These are phyloP conservation scores for Cicer arietinum DNA, from an alignment of 306 rosid species.

Conservation along the genomic window DNA sequence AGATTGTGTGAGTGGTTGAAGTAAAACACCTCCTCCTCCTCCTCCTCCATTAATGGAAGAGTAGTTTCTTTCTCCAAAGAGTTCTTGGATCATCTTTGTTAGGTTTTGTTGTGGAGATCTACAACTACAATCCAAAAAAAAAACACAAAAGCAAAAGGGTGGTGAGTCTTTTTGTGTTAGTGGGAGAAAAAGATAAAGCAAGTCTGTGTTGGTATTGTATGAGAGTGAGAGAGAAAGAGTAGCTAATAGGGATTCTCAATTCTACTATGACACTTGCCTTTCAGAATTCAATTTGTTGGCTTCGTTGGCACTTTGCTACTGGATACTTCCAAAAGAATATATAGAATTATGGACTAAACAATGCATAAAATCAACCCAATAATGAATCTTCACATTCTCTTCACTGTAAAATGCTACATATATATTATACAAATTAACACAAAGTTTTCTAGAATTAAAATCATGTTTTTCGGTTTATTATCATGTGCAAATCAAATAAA, in stretches of 20 bases:
- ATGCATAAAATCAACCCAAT: not conserved
- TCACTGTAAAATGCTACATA: not conserved
- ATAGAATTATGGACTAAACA: slow-evolving; percentile 43
- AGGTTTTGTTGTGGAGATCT: slow-evolving; percentile 63
- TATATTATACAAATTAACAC: too few species aligned
- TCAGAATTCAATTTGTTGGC: slow-evolving; percentile 53
- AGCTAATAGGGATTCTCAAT: slow-evolving; percentile 10
- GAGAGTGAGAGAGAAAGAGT: slow-evolving; percentile 39
- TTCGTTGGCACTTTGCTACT: slow-evolving; percentile 50
- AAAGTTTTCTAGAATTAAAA: too few species aligned
- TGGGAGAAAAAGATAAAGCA: slow-evolving; percentile 69
- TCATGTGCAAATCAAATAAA: too few species aligned
- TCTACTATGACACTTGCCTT: slow-evolving; percentile 52
- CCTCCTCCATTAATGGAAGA: slow-evolving; percentile 54
- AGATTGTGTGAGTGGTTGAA: slow-evolving; percentile 47
- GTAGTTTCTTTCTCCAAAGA: slow-evolving; percentile 75
- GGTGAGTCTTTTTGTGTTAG: slow-evolving; percentile 69
- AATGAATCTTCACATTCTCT: not conserved
- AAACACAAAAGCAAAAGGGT: slow-evolving; percentile 60
- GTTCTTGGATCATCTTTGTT: slow-evolving; percentile 88
- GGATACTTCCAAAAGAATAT: slow-evolving; percentile 53
- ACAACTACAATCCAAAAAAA: slow-evolving; percentile 72
- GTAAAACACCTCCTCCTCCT: slow-evolving; percentile 39
- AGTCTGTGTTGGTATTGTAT: slow-evolving; percentile 52
- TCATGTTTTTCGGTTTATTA: too few species aligned